Evolutionary conservation across 306 rosid species (phyloP), one percentile per base, ranked within the genome.

Genomic region (Fragaria ananassa): DNA sequence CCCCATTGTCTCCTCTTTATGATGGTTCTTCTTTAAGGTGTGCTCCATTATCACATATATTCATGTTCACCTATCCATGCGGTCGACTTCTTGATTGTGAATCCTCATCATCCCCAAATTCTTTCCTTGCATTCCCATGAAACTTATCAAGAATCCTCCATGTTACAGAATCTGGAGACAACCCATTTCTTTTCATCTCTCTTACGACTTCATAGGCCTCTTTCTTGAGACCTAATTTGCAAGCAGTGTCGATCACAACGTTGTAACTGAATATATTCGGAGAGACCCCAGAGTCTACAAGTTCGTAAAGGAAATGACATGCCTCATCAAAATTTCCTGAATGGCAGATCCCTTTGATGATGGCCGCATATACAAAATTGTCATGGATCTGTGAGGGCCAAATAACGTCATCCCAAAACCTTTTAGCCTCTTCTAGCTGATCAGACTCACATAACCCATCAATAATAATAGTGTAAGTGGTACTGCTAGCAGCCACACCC

Each of bases 91-190:
- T 18, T 35, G 56, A 61, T 74, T 63, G 74, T 76, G 81, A 71
- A 79, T 81, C 80, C 73, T 85, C 87, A 63, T 67, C 46, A 77
- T 56, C 62, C 31, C 18, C 44, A 12, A 15, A 13, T 35, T 62
- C 61, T 51, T 75, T 72, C 72, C 54, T 74, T 71, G 49, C 80
- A 27, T 76, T 79, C 37, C 80, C 77, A 53, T 83, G 85, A 77
- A 94, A 83, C 85, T 87, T 90, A 74, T 86, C 84, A 79, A 91
- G 96, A 85, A 91, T 88, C 86, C 96, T 90, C 97, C 98, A 94
- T 15, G 98, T 91, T 65, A 93, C 96, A 41, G 89, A 68, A 81
- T 91, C 96, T 65, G 98, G 95, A 66, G 63, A 74, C 66, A 94
- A 58, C 23, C 95, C 89, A 84, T 89, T 91, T 88, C 78, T 86